Evolutionary conservation across 352 stramenopile species (phyloP), one percentile per base, ranked within the genome.

Genomic region (Globisporangium cederbergense): DNA sequence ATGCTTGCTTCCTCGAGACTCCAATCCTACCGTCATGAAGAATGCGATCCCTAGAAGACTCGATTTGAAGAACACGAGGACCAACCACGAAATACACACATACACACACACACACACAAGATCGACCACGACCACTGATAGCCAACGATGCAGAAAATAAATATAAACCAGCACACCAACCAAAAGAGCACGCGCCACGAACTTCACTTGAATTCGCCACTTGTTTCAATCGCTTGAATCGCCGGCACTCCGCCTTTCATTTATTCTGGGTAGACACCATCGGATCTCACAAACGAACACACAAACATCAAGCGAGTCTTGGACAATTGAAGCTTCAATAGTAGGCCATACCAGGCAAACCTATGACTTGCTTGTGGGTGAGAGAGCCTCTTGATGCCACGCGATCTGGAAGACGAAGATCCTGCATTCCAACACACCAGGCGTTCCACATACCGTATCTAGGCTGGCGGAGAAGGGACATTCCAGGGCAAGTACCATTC

Each of bases 231-330:
- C 10, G 34, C 52, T 46, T 36, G 32, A 42, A 30, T 14, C 30
- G 14, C 52, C 20, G 32, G 52, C 32, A 20, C 52, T 20, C 16
- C n/a, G 32, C 16, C 30, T 58, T 45, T 38, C 52, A 58, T 58
- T 32, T 32, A 43, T 34, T 18, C 52, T 58, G 52, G 52, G 32
- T 58, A 46, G 10, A 42, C 52, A 58, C 52, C 32, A 58, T 46
- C 20, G 52, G 46, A 58, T 10, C 52, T 58, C 52, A 58, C 52
- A 58, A 43, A 58, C 52, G 38, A 58, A 45, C 30, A 58, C 30
- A 58, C 38, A 28, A 25, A 52, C n/a, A 58, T 58, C 52, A 58
- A 58, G 38, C 30, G 30, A 42, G 32, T 58, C 52, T 58, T 58
- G 32, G 8, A 11, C 22, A 40, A 40, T 36, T 14, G 36, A 46